These are phyloP conservation scores for Daldinia bambusicola DNA, from an alignment of 495 filamentous ascomycete genomes.

Conservation along the genomic window DNA sequence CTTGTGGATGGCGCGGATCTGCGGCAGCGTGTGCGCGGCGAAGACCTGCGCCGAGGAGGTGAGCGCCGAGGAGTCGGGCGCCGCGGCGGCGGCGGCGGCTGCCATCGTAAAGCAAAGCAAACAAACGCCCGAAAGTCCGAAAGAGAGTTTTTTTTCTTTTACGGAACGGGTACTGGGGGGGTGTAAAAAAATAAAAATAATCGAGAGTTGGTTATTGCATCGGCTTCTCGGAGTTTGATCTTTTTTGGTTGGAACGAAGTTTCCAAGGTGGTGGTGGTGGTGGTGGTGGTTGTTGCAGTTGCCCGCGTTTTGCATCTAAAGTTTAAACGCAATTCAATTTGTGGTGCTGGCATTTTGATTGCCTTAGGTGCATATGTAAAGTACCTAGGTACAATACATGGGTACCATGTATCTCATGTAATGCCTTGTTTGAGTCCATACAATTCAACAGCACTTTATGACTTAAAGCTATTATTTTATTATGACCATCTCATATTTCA, in stretches of 20 bases:
- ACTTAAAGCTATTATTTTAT: neutral
- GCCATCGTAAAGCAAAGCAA: constrained; percentile 36
- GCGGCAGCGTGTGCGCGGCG: constrained; percentile 72
- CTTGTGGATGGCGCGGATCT: constrained; percentile 69
- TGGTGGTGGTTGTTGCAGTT: neutral
- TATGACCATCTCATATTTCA: neutral
- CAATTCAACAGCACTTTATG: neutral
- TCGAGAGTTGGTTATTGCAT: constrained; percentile 7
- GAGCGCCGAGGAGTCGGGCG: constrained; percentile 56
- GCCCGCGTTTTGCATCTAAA: neutral
- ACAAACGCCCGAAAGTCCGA: neutral
- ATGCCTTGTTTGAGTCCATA: too few species aligned
- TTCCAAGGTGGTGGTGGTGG: neutral
- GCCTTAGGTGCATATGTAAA: neutral
- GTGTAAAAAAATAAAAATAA: too few species aligned
- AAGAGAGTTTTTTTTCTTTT: neutral
- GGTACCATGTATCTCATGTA: too few species aligned
- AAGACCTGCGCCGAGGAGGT: constrained; percentile 81
- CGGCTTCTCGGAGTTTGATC: neutral
- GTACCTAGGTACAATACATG: constrained; percentile 2
- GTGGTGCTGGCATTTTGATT: constrained; percentile 11
- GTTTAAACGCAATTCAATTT: constrained; percentile 11
- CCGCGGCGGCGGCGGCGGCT: constrained; percentile 29
- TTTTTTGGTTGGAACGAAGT: neutral
- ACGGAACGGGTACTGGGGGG: neutral